Conservation (phyloP, 306 rosid species). For the Luffa acutangula region DNA sequence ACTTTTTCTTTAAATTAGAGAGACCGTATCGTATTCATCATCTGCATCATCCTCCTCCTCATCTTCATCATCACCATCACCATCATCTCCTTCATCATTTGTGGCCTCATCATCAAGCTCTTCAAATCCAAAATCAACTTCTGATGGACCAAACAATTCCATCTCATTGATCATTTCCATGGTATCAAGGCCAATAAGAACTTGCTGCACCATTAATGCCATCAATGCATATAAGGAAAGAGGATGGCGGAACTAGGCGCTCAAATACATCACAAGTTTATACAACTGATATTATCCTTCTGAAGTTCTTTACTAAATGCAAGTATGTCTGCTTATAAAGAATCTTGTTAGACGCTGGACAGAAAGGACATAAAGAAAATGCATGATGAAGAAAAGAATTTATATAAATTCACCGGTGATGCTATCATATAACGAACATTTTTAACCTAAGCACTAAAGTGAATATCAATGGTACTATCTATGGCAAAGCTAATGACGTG, state of each 20-base stretch:
- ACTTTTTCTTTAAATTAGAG: conserved; percentile 6
- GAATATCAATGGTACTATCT: neutral
- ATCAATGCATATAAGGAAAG: conserved; percentile 3
- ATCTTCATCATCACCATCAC: conserved; percentile 33
- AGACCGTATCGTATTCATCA: conserved; percentile 64
- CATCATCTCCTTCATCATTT: conserved; percentile 39
- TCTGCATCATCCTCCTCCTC: conserved; percentile 27
- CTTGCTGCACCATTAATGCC: conserved; percentile 58
- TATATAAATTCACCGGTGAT: neutral
- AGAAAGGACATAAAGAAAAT: neutral
- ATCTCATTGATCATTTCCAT: conserved; percentile 73
- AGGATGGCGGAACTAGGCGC: neutral
- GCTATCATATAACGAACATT: neutral
- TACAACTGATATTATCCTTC: neutral
- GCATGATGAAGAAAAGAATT: neutral
- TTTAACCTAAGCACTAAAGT: neutral
- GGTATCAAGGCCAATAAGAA: conserved; percentile 80
- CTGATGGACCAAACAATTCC: conserved; percentile 73
- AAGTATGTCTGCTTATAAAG: neutral
- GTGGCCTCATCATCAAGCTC: conserved; percentile 69
- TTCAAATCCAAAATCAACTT: conserved; percentile 75
- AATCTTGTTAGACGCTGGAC: neutral
- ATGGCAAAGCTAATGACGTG: neutral
- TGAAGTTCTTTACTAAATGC: neutral
- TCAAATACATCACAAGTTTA: neutral